These are phyloP conservation scores for Lachancea sp. DNA, from an alignment of 805 yeast genomes.

Conservation along the genomic window DNA sequence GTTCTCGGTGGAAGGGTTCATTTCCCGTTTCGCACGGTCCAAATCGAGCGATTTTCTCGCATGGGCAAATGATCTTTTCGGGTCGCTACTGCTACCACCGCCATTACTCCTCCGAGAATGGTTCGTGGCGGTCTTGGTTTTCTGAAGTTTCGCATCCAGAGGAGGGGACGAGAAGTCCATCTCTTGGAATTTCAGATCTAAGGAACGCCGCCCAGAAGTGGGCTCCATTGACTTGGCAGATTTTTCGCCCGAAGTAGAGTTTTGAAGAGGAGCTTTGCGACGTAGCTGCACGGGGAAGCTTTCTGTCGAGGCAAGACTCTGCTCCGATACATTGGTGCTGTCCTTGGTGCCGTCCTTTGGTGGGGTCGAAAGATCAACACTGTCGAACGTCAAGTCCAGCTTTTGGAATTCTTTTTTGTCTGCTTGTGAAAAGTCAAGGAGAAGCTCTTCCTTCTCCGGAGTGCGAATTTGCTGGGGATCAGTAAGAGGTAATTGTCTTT, in stretches of 20 bases:
- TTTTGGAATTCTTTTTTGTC: slow-evolving; percentile 6
- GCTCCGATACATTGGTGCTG: slow-evolving; percentile 9
- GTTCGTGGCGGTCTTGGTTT: background rate
- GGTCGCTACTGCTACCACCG: slow-evolving; percentile 6
- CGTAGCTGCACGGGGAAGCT: slow-evolving; percentile 24
- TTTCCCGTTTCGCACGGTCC: slow-evolving; percentile 25
- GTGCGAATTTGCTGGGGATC: slow-evolving; percentile 4
- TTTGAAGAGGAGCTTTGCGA: background rate
- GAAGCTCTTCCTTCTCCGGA: slow-evolving; percentile 8
- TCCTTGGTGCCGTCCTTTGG: slow-evolving; percentile 7
- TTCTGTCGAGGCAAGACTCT: slow-evolving; percentile 23
- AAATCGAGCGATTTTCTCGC: slow-evolving; percentile 29
- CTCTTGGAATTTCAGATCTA: slow-evolving; percentile 25
- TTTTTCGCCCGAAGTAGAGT: background rate
- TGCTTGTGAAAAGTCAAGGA: slow-evolving; percentile 13
- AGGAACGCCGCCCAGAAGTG: slow-evolving; percentile 14
- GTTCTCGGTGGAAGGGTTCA: slow-evolving; percentile 12
- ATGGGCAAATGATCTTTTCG: slow-evolving; percentile 20
- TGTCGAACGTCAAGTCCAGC: slow-evolving; percentile 10
- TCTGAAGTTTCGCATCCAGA: slow-evolving; percentile 10
- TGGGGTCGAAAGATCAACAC: slow-evolving; percentile 10
- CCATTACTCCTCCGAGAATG: slow-evolving; percentile 6
- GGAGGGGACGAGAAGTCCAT: slow-evolving; percentile 17
- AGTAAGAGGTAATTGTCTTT: slow-evolving; percentile 5
- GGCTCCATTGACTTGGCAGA: background rate